phyloP scores from a whole-genome alignment of 2,329 filamentous ascomycete genomes.

The Beauveria sp. region DNA sequence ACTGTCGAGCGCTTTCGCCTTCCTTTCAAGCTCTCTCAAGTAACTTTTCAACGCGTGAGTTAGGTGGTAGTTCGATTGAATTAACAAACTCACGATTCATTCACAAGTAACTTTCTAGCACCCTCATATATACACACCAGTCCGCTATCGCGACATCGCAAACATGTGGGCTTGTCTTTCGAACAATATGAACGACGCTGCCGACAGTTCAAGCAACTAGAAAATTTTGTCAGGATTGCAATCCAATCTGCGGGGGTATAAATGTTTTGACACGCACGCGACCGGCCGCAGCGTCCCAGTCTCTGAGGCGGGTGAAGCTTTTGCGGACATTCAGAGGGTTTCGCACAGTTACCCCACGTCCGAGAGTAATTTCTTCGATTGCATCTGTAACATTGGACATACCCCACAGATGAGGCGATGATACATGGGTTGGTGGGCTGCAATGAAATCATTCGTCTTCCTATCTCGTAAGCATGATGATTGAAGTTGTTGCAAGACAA shows the following conservation, averaged over 20 bases:
- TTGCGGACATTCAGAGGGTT: neutral
- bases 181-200: slow-evolving; percentile 29
- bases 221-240: neutral
- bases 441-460: neutral
- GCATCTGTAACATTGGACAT: neutral
- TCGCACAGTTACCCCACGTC: neutral
- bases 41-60: slow-evolving; percentile 18
- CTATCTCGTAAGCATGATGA: neutral
- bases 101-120: slow-evolving; percentile 27
- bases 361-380: neutral
- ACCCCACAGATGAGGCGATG: neutral
- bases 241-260: neutral
- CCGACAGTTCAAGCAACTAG: slow-evolving; percentile 28
- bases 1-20: slow-evolving; percentile 25
- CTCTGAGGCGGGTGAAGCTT: slow-evolving; percentile 3
- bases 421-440: neutral
- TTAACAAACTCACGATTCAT: slow-evolving; percentile 22
- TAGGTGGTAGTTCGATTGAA: neutral
- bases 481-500: neutral
- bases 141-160: slow-evolving; percentile 24
- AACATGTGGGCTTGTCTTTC: slow-evolving; percentile 29
- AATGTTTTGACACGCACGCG: slow-evolving; percentile 17
- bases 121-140: slow-evolving; percentile 28
- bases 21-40: slow-evolving; percentile 26
- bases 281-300: slow-evolving; percentile 17